phyloP scores from a whole-genome alignment of 2,329 filamentous ascomycete genomes.

The Pseudogymnoascus pannorum region DNA sequence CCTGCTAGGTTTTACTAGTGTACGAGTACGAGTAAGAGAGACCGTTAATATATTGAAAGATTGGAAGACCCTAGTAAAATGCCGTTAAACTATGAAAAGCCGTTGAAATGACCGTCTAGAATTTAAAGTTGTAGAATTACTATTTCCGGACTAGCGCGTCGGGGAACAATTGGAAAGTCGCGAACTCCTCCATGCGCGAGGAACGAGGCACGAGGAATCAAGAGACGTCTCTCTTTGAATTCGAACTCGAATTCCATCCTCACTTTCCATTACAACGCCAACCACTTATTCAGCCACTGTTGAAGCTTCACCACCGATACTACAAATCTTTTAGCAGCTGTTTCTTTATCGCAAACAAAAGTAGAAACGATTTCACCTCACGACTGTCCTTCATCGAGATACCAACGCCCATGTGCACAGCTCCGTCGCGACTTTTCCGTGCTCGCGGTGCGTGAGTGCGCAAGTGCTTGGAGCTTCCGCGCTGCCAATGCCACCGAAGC shows the following conservation, averaged over 20 bases:
- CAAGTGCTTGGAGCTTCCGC: background rate
- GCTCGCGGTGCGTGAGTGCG: conserved; percentile 4
- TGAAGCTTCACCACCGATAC: background rate
- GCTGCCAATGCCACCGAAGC: conserved; percentile 19
- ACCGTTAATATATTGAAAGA: background rate
- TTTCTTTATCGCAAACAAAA: background rate
- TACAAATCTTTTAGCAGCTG: background rate
- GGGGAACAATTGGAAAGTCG: conserved; percentile 3
- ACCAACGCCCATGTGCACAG: background rate
- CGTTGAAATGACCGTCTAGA: background rate
- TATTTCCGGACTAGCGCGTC: background rate
- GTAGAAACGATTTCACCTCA: background rate
- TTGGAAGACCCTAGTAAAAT: background rate
- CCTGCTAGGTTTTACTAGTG: background rate
- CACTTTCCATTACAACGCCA: background rate
- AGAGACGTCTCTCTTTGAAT: conserved; percentile 5
- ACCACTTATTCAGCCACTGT: background rate
- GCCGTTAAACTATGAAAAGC: background rate
- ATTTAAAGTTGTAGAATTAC: background rate
- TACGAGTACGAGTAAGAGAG: background rate
- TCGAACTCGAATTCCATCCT: background rate
- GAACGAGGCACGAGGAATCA: conserved; percentile 7
- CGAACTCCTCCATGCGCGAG: conserved; percentile 5
- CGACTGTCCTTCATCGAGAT: conserved; percentile 1
- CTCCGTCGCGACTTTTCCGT: background rate